These are phyloP conservation scores for Postia placenta DNA, from an alignment of 768 basidiomycete species.

Conservation along the genomic window DNA sequence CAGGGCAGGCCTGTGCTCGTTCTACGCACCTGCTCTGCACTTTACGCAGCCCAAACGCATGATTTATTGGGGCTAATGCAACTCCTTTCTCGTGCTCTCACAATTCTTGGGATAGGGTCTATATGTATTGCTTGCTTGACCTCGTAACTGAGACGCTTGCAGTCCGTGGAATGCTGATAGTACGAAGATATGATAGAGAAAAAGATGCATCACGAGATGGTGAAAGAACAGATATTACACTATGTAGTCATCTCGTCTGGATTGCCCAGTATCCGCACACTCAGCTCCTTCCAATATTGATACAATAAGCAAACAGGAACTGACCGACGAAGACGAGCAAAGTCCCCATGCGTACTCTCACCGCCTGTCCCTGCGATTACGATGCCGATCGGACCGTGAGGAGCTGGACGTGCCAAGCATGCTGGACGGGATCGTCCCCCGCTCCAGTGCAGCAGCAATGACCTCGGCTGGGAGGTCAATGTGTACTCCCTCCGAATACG, in stretches of 20 bases:
- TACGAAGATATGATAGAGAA: conserved; percentile 6
- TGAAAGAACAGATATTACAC: conserved; percentile 11
- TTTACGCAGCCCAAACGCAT: too few species aligned
- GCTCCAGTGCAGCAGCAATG: conserved; percentile 84
- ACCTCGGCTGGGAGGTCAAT: conserved; percentile 91
- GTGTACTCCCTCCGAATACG: conserved; percentile 84
- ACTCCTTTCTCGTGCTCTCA: too few species aligned
- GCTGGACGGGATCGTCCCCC: conserved; percentile 53
- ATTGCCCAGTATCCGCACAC: conserved; percentile 9
- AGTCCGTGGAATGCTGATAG: neutral
- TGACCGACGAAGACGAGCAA: neutral
- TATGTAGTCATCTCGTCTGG: conserved; percentile 11
- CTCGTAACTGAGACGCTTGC: neutral
- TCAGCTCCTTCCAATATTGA: conserved; percentile 12
- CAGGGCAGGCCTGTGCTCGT: conserved; percentile 15
- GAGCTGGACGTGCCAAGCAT: conserved; percentile 35
- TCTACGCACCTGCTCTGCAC: too few species aligned
- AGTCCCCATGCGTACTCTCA: conserved; percentile 5
- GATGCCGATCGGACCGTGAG: conserved; percentile 34
- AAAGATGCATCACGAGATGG: conserved; percentile 14
- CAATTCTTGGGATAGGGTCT: too few species aligned
- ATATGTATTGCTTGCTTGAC: neutral
- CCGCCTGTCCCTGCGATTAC: conserved; percentile 34
- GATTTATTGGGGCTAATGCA: too few species aligned
- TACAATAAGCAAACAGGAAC: conserved; percentile 11